Percentiles rank a stretch among this genome's conserved stretches.
phyloP scores from a whole-genome alignment of 768 basidiomycete genomes.

The Pisolithus albus region DNA sequence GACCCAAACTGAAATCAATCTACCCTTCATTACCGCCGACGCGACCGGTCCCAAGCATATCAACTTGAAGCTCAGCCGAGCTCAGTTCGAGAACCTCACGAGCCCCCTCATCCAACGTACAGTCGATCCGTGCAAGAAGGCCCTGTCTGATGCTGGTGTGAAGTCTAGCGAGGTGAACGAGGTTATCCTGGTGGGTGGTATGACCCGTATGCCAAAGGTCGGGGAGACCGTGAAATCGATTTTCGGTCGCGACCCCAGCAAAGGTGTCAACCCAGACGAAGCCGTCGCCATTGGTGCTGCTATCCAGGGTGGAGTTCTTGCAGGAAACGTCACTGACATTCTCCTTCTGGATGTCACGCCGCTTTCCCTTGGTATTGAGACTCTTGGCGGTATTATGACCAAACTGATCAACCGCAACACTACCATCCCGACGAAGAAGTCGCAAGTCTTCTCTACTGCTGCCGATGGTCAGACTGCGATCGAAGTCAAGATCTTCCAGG shows the following conservation, averaged over 20 bases:
- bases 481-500: slow-evolving; percentile 99
- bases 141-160: slow-evolving; percentile 85
- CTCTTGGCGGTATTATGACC: slow-evolving; percentile 99
- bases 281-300: slow-evolving; percentile 98
- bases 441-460: slow-evolving; percentile 96
- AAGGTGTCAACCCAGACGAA: slow-evolving; percentile 99
- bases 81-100: slow-evolving; percentile 87
- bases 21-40: slow-evolving; percentile 97
- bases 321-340: slow-evolving; percentile 94
- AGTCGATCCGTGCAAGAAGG: slow-evolving; percentile 96
- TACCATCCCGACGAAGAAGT: slow-evolving; percentile 99
- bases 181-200: slow-evolving; percentile 97
- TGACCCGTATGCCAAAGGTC: slow-evolving; percentile 97
- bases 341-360: slow-evolving; percentile 94
- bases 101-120: slow-evolving; percentile 79
- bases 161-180: slow-evolving; percentile 92
- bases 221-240: slow-evolving; percentile 79
- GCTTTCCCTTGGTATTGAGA: slow-evolving; percentile 91
- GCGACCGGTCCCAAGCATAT: slow-evolving; percentile 95
- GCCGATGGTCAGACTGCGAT: slow-evolving; percentile 99
- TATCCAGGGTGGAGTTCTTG: slow-evolving; percentile 96
- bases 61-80: slow-evolving; percentile 82
- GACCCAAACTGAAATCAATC: slow-evolving; percentile 91
- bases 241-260: slow-evolving; percentile 95
- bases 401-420: slow-evolving; percentile 98